Evolutionary conservation across 1,284 basidiomycete species (phyloP), one percentile per base, ranked within the genome.

Genomic region (Crepidotus sp.): DNA sequence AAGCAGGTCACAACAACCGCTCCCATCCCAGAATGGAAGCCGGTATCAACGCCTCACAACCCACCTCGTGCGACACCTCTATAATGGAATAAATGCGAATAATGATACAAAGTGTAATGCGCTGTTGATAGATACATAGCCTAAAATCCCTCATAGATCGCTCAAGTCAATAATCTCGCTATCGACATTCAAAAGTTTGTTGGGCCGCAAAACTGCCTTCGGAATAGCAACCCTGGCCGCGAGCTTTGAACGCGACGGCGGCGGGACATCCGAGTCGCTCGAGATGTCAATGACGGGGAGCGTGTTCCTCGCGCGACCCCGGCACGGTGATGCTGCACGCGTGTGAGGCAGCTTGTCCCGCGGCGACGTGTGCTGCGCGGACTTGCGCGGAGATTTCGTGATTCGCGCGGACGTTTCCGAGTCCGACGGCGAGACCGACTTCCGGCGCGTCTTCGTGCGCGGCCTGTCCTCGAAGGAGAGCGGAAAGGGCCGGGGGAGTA

Each of bases 151-250:
- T 38, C 21, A 47, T 22, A 43, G 13, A 42, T 49, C 48, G 26
- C 44, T 60, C 26, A 62, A 50, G 55, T 62, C 60, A 36, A 62
- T 62, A 21, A 62, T 46, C 50, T 59, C 56, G 21, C 38, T 41
- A 24, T 26, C 22, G 11, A 21, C 29, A 34, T 31, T 39, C 21
- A 21, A n/a, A 8, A 48, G 21, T 19, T 43, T 47, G 19, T 26
- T 33, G 0, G 47, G 47, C 8, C 15, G 38, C 26, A 48, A 34
- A 32, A 44, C 37, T 0, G 32, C 36, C 14, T 36, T 35, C 3
- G 18, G 32, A 35, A 50, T 15, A 27, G 33, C 49, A 32, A 18
- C 21, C 18, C 36, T 51, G 34, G 25, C 39, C 40, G 15, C 35
- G 29, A 18, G 30, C 18, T 36, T 53, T 6, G 25, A n/a, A 14